Conservation (phyloP, 371 early-diverging fungal genomes). For the Rhizopus arrhizus region DNA sequence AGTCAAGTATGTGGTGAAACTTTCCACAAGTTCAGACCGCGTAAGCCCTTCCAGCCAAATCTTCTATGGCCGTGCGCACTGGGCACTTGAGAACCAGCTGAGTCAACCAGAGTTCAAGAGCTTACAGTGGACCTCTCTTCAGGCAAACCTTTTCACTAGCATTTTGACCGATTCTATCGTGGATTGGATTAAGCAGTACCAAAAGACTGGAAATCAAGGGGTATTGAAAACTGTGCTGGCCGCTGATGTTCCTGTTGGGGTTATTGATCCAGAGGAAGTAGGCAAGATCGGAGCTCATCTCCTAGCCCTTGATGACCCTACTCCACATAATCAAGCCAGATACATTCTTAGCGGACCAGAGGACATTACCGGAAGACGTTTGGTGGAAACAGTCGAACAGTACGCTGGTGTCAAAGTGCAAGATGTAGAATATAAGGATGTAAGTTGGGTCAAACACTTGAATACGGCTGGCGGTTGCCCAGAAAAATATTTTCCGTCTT, state of each 20-base stretch:
- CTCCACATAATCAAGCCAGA: neutral
- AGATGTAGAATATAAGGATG: too few species aligned
- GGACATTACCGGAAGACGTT: neutral
- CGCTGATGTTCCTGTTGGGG: neutral
- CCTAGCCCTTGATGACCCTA: neutral
- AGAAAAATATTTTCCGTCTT: too few species aligned
- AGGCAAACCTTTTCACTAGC: neutral
- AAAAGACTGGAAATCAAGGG: neutral
- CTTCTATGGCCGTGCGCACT: neutral
- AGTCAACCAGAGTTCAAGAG: neutral
- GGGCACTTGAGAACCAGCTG: neutral
- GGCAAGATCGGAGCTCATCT: neutral
- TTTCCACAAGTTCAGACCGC: neutral
- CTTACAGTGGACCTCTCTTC: neutral
- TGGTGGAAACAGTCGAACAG: neutral
- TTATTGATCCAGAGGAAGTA: neutral
- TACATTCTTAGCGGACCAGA: neutral
- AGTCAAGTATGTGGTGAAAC: neutral
- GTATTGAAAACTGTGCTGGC: neutral
- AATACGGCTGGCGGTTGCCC: too few species aligned
- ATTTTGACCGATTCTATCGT: neutral
- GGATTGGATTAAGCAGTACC: neutral
- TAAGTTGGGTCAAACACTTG: too few species aligned
- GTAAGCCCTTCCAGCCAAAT: neutral
- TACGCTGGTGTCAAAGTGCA: neutral